Percentiles rank a stretch among this genome's conserved stretches.
phyloP scores from a whole-genome alignment of 306 rosid genomes.

The Casuarina glauca region DNA sequence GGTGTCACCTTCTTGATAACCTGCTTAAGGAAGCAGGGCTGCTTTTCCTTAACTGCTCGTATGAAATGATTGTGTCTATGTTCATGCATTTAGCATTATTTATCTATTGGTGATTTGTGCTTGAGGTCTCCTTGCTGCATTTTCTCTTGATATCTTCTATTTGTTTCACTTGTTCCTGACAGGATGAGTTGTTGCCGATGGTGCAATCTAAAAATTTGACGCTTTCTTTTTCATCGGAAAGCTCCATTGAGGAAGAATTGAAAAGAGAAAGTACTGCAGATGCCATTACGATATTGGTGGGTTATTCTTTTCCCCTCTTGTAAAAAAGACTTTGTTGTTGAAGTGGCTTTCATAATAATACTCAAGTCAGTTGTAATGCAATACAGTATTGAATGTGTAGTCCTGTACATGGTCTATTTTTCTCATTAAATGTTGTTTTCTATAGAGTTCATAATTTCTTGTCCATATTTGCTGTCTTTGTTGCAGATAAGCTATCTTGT shows the following conservation, averaged over 20 bases:
- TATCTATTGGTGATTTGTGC: constrained; percentile 4
- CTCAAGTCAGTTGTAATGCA: background rate
- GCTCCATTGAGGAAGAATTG: constrained; percentile 95
- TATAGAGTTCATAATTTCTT: constrained; percentile 8
- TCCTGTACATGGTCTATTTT: constrained; percentile 24
- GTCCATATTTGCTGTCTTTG: constrained; percentile 26
- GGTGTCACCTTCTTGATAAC: background rate
- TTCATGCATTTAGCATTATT: background rate
- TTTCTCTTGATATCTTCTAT: constrained; percentile 25
- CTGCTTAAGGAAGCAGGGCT: background rate
- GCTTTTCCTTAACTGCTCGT: background rate
- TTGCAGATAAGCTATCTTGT: constrained; percentile 97
- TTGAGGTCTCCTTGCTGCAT: constrained; percentile 16
- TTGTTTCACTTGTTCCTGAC: constrained; percentile 23
- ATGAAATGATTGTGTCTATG: constrained; percentile 20
- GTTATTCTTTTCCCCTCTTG: constrained; percentile 23
- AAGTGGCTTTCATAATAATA: background rate
- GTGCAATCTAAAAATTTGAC: constrained; percentile 81
- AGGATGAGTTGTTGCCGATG: constrained; percentile 83
- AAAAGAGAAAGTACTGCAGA: constrained; percentile 97
- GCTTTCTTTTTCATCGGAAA: constrained; percentile 93
- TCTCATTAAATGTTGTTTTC: background rate
- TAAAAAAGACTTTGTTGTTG: background rate
- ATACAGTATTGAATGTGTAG: constrained; percentile 13
- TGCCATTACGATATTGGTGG: constrained; percentile 87